Percentiles rank a stretch among this genome's conserved stretches.
phyloP scores from a whole-genome alignment of 2,329 filamentous ascomycete species.

The Aspergillus intermedius region DNA sequence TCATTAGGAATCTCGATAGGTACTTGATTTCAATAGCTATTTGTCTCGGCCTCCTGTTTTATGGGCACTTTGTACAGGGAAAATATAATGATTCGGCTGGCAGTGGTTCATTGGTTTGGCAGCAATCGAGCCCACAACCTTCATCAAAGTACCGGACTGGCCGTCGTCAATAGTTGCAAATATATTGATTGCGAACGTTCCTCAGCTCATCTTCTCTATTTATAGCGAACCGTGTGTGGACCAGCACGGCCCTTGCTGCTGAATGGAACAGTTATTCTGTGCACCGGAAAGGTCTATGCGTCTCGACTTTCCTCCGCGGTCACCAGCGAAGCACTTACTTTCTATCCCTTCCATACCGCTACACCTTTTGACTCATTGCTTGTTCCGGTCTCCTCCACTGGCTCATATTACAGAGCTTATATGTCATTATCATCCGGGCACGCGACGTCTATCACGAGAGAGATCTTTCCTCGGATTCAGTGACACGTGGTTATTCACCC shows the following conservation, averaged over 20 bases:
- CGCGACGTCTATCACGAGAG: not conserved
- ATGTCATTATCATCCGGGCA: constrained; percentile 33
- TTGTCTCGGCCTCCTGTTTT: too few species aligned
- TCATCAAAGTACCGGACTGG: constrained; percentile 3
- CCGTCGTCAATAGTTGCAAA: too few species aligned
- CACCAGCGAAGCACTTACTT: constrained; percentile 41
- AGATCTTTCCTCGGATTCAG: not conserved
- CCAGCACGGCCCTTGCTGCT: constrained; percentile 40
- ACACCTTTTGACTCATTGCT: constrained; percentile 35
- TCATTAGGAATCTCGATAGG: too few species aligned
- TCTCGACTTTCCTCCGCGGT: constrained; percentile 31
- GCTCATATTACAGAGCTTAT: constrained; percentile 45
- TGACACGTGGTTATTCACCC: constrained; percentile 2
- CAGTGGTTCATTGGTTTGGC: constrained; percentile 5
- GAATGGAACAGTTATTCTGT: constrained; percentile 44
- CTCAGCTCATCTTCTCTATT: constrained; percentile 32
- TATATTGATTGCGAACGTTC: constrained; percentile 33
- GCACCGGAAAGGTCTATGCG: constrained; percentile 36
- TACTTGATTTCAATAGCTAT: too few species aligned
- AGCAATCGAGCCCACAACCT: constrained; percentile 1
- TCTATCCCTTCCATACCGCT: constrained; percentile 42
- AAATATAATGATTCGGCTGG: too few species aligned
- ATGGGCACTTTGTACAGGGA: too few species aligned
- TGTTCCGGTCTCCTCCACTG: constrained; percentile 40
- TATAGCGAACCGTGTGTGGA: constrained; percentile 32